Conservation (phyloP, 2,329 filamentous ascomycete genomes). For the Phaeosphaeria sp. region DNA sequence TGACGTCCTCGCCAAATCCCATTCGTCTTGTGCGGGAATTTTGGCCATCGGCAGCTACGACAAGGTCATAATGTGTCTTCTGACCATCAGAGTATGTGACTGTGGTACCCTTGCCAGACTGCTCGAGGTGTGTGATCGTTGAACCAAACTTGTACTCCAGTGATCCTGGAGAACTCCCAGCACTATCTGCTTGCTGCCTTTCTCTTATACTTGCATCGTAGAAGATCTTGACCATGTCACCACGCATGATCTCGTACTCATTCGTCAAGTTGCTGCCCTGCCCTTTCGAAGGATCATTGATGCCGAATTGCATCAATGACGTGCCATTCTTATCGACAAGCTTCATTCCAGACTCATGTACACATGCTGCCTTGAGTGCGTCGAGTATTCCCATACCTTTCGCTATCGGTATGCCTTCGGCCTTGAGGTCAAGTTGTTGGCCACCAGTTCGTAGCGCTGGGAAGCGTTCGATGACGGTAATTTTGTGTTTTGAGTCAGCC, state of each 20-base stretch:
- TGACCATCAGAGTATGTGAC: conserved; percentile 27
- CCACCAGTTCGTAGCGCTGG: conserved; percentile 53
- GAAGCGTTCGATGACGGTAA: conserved; percentile 53
- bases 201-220: conserved; percentile 18
- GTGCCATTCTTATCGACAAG: conserved; percentile 39
- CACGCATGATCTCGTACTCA: conserved; percentile 42
- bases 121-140: conserved; percentile 19
- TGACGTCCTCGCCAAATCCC: conserved; percentile 23
- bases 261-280: conserved; percentile 29
- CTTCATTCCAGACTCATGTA: conserved; percentile 49
- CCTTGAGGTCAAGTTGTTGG: conserved; percentile 56
- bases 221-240: conserved; percentile 44
- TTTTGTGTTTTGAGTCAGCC: conserved; percentile 42
- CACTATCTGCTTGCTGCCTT: conserved; percentile 17
- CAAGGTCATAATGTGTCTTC: conserved; percentile 26
- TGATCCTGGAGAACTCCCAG: conserved; percentile 10
- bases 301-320: conserved; percentile 18
- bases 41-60: conserved; percentile 37
- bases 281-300: conserved; percentile 37
- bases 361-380: conserved; percentile 38
- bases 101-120: conserved; percentile 14
- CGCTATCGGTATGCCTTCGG: conserved; percentile 50
- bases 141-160: conserved; percentile 19
- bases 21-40: conserved; percentile 26
- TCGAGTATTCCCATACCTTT: conserved; percentile 49